phyloP scores from a whole-genome alignment of 768 basidiomycete genomes.

The Clathrus columnatus region DNA sequence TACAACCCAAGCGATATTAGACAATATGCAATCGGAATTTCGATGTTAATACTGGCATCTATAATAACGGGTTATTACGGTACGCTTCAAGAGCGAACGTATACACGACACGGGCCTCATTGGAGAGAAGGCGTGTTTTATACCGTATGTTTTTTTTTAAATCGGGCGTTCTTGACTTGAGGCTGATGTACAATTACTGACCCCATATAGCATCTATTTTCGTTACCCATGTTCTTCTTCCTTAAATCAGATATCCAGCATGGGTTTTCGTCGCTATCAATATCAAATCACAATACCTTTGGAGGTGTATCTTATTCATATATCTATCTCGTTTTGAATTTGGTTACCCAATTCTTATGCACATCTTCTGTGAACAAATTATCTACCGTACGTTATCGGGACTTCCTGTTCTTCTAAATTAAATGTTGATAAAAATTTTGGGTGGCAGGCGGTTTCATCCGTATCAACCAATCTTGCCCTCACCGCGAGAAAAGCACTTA shows the following conservation, averaged over 20 bases:
- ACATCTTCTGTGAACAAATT: constrained; percentile 75
- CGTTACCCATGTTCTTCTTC: constrained; percentile 68
- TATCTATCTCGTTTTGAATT: constrained; percentile 51
- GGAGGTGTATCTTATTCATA: constrained; percentile 35
- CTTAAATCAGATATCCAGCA: constrained; percentile 47
- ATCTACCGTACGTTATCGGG: constrained; percentile 49
- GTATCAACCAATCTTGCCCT: constrained; percentile 77
- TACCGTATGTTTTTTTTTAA: constrained; percentile 40
- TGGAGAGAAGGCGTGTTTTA: constrained; percentile 86
- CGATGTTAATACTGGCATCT: constrained; percentile 57
- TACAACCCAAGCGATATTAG: constrained; percentile 23
- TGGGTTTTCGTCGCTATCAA: constrained; percentile 42
- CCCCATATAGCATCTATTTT: constrained; percentile 58
- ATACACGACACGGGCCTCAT: constrained; percentile 59
- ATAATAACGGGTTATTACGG: constrained; percentile 63
- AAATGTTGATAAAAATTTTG: not conserved
- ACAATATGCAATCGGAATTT: constrained; percentile 56
- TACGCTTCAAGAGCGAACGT: constrained; percentile 69
- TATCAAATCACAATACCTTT: constrained; percentile 22
- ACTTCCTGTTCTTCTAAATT: not conserved
- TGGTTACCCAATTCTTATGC: constrained; percentile 70
- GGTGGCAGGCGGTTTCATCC: constrained; percentile 57
- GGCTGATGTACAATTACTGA: not conserved
- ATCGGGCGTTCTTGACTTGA: not conserved
- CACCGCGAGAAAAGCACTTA: constrained; percentile 73